These are phyloP conservation scores for Beauveria sp. DNA, from an alignment of 2,329 filamentous ascomycete species.

Conservation along the genomic window DNA sequence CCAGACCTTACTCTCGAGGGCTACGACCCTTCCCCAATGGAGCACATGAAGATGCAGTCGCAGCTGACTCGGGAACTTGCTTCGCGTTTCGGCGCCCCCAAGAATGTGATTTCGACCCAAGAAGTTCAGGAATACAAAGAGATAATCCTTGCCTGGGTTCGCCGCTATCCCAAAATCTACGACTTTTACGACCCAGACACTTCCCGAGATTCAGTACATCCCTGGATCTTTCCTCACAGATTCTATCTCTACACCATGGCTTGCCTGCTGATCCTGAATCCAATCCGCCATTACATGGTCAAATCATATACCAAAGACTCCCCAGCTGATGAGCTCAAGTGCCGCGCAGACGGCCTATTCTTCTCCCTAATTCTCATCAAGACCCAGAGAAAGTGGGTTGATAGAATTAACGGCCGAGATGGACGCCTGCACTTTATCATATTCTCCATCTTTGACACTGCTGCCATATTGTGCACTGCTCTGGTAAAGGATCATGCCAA, in stretches of 20 bases:
- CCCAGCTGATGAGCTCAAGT: slow-evolving; percentile 23
- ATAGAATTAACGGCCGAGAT: slow-evolving; percentile 35
- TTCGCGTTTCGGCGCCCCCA: slow-evolving; percentile 19
- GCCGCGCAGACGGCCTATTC: slow-evolving; percentile 32
- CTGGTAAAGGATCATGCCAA: slow-evolving; percentile 38
- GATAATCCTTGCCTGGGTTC: slow-evolving; percentile 33
- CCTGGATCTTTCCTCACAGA: slow-evolving; percentile 39
- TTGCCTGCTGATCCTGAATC: slow-evolving; percentile 38
- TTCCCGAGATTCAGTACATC: slow-evolving; percentile 29
- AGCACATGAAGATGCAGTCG: slow-evolving; percentile 25
- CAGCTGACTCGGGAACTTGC: slow-evolving; percentile 19
- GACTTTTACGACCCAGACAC: slow-evolving; percentile 31
- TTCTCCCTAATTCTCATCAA: slow-evolving; percentile 34
- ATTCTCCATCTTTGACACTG: slow-evolving; percentile 44
- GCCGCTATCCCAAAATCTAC: slow-evolving; percentile 33
- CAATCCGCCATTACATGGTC: slow-evolving; percentile 38
- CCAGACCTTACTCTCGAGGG: slow-evolving; percentile 27
- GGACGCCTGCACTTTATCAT: slow-evolving; percentile 43
- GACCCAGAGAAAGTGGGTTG: slow-evolving; percentile 32
- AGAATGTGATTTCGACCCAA: slow-evolving; percentile 19
- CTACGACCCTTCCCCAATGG: slow-evolving; percentile 23
- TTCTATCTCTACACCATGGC: slow-evolving; percentile 36
- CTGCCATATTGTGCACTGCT: slow-evolving; percentile 40
- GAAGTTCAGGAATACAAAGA: slow-evolving; percentile 21
- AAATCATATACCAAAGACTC: slow-evolving; percentile 23